These are phyloP conservation scores for Talaromyces sp. DNA, from an alignment of 2,329 filamentous ascomycete genomes.

Conservation along the genomic window DNA sequence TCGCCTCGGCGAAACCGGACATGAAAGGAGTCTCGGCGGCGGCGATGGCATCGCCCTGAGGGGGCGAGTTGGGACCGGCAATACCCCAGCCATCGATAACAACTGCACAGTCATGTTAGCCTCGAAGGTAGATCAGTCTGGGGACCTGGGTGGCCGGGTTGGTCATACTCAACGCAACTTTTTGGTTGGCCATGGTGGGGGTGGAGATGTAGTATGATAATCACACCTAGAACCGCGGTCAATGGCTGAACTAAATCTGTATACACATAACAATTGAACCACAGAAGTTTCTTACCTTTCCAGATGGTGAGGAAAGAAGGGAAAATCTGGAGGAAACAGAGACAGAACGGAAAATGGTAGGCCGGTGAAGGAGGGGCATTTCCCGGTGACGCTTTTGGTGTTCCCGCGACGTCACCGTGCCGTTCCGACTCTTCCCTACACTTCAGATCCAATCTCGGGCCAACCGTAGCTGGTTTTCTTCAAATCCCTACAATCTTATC, in stretches of 20 bases:
- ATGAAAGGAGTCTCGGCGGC: slow-evolving; percentile 91
- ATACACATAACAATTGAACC: slow-evolving; percentile 3
- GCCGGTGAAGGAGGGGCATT: slow-evolving; percentile 36
- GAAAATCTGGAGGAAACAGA: slow-evolving; percentile 6
- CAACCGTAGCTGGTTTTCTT: slow-evolving; percentile 22
- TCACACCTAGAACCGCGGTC: slow-evolving; percentile 21
- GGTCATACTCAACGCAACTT: slow-evolving; percentile 66
- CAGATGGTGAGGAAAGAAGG: slow-evolving; percentile 18
- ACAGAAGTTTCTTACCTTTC: slow-evolving; percentile 12
- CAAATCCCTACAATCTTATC: slow-evolving; percentile 4
- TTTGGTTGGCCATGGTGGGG: slow-evolving; percentile 68
- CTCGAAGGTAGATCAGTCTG: slow-evolving; percentile 16
- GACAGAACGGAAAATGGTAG: slow-evolving; percentile 17
- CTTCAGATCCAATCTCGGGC: slow-evolving; percentile 26
- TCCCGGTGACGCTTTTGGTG: slow-evolving; percentile 40
- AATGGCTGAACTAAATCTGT: slow-evolving; percentile 20
- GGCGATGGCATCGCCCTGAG: slow-evolving; percentile 92
- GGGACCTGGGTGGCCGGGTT: slow-evolving; percentile 32
- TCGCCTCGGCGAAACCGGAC: slow-evolving; percentile 73
- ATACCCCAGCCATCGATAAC: slow-evolving; percentile 99
- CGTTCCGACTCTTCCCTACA: slow-evolving; percentile 42
- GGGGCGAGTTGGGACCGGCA: slow-evolving; percentile 75
- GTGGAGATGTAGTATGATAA: slow-evolving; percentile 17
- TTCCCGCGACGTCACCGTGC: slow-evolving; percentile 38
- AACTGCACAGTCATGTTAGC: slow-evolving; percentile 59